phyloP scores from a whole-genome alignment of 2,329 filamentous ascomycete species.

The Orbilia brochopaga region DNA sequence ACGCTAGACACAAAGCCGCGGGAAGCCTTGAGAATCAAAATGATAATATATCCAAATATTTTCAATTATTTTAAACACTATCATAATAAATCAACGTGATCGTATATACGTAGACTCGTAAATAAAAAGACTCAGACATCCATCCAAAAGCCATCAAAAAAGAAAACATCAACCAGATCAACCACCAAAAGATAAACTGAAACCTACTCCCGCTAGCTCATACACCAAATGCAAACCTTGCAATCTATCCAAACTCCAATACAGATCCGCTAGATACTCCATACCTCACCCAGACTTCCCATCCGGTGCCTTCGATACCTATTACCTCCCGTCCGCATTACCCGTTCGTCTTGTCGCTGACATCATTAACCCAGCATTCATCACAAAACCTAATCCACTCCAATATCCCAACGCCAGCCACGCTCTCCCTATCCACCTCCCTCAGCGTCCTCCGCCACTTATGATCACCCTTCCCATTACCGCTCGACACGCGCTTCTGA shows the following conservation, averaged over 20 bases:
- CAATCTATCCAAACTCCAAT: slow-evolving; percentile 1
- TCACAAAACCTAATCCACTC: slow-evolving; percentile 49
- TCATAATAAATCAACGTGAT: neutral
- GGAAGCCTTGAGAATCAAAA: too few species aligned
- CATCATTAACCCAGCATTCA: slow-evolving; percentile 32
- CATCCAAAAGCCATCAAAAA: neutral
- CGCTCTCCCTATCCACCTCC: slow-evolving; percentile 35
- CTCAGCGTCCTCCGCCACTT: slow-evolving; percentile 20
- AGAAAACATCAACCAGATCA: neutral
- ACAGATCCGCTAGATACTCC: neutral
- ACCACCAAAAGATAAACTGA: neutral
- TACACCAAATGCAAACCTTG: neutral
- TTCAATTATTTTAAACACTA: slow-evolving; percentile 1
- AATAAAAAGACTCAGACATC: neutral
- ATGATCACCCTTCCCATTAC: neutral
- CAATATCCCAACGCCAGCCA: slow-evolving; percentile 21
- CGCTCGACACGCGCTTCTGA: neutral
- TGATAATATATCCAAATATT: neutral
- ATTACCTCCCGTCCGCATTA: neutral
- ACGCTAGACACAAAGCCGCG: too few species aligned
- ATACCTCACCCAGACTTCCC: neutral
- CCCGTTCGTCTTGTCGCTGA: slow-evolving; percentile 7
- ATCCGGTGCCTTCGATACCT: neutral
- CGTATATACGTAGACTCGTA: too few species aligned
- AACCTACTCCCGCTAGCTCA: neutral